Evolutionary conservation across 495 filamentous ascomycete species (phyloP), one percentile per base, ranked within the genome.

Genomic region (Elaphomyces granulatus): DNA sequence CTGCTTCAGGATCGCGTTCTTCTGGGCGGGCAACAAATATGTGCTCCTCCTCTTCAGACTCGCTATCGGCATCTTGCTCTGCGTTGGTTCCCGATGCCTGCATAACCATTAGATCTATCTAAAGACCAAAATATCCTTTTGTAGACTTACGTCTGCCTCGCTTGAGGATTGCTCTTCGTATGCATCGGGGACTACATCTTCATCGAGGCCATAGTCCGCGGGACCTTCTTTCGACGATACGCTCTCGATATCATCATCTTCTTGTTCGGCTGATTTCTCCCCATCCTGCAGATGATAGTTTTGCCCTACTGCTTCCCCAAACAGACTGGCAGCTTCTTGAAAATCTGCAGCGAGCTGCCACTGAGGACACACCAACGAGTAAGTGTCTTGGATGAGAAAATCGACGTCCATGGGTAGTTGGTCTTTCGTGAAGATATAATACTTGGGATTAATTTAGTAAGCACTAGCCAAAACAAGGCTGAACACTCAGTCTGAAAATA

Each of bases 371-470:
- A 81, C 80, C 34, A 80, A 59, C 15, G 78, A 72, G 57, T 80
- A 95, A 1, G 83, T 88, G 58, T 99, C 90, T 54, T 95, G 90
- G 18, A 95, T 74, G 32, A 94, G 78, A 60, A 96, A 99, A 45
- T 99, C 90, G 38, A 95, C 79, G 51, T 96, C 90, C 86, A 96
- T 94, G 2, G 90, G 92, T 32, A 94, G 55, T 2, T 82, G 70
- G 8, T 92, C 83, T 58, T 99, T 99, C n/a, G 81, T 83, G 50
- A 79, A 76, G 44, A 94, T 80, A 66, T 99, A 99, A 54, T 94
- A 95, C 74, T 87, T 38, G 49, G 42, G 48, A 20, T 37, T 30
- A 21, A 12, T 15, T 8, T 17, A 19, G n/a, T 37, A 30, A 14
- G 6, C 3, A 15, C 14, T 4, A 28, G 34, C 2, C 20, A 15